phyloP scores from a whole-genome alignment of 805 yeast genomes.

The Yarrowia porcina region DNA sequence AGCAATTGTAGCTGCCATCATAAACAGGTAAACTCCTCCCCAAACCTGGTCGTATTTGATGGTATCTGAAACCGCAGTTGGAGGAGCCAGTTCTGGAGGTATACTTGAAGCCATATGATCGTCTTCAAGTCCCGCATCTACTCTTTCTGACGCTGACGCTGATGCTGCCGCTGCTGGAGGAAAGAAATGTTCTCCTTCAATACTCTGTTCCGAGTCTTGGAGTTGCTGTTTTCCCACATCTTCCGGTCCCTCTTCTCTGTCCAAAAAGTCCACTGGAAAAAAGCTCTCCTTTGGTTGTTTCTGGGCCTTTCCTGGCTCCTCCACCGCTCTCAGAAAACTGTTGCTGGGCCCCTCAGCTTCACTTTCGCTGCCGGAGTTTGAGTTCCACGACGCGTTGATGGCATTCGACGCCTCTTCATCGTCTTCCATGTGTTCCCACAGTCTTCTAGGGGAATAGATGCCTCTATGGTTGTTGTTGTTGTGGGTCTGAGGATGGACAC shows the following conservation, averaged over 20 bases:
- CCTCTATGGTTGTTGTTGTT: slow-evolving; percentile 21
- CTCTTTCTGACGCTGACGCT: background rate
- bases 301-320: background rate
- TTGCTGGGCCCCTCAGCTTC: slow-evolving; percentile 16
- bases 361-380: slow-evolving; percentile 10
- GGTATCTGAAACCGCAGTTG: background rate
- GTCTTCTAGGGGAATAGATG: slow-evolving; percentile 12
- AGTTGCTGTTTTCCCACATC: background rate
- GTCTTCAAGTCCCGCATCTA: slow-evolving; percentile 22
- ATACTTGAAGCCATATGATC: slow-evolving; percentile 13
- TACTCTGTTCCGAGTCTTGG: slow-evolving; percentile 13
- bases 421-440: slow-evolving; percentile 22
- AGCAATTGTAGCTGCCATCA: slow-evolving; percentile 35
- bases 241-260: slow-evolving; percentile 3
- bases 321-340: slow-evolving; percentile 20
- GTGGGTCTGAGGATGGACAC: background rate
- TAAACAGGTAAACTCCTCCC: slow-evolving; percentile 33
- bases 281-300: slow-evolving; percentile 20
- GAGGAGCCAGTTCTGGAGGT: slow-evolving; percentile 15
- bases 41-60: slow-evolving; percentile 32
- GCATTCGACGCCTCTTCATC: slow-evolving; percentile 23
- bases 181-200: slow-evolving; percentile 12
- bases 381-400: slow-evolving; percentile 19
- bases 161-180: background rate
- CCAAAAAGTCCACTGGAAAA: slow-evolving; percentile 18